Conservation (phyloP, 2,329 filamentous ascomycete species). For the Ramularia endophylla region DNA sequence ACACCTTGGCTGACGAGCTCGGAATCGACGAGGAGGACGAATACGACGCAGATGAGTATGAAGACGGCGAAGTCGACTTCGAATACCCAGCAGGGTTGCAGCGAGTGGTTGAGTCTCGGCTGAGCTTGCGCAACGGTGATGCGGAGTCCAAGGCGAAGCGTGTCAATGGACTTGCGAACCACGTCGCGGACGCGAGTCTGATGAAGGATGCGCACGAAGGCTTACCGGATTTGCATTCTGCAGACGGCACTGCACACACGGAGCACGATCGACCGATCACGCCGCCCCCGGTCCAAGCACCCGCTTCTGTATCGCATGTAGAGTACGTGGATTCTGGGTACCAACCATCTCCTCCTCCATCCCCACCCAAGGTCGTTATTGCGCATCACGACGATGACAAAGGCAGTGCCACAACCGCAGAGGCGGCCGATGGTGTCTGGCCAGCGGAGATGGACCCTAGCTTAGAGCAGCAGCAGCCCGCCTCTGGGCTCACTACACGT, state of each 20-base stretch:
- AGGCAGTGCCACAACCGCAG: conserved; percentile 7
- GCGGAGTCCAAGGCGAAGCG: conserved; percentile 43
- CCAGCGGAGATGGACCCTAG: conserved; percentile 8
- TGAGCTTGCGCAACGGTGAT: conserved; percentile 29
- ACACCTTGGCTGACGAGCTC: conserved; percentile 86
- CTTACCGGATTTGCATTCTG: too few relatives aligned
- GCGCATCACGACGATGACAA: conserved; percentile 9
- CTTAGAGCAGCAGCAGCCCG: conserved; percentile 10
- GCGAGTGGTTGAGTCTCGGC: conserved; percentile 36
- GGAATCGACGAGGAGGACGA: conserved; percentile 75
- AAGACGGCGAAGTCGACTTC: conserved; percentile 63
- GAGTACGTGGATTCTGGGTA: conserved; percentile 70
- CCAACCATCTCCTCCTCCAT: conserved; percentile 78
- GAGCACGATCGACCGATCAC: conserved; percentile 17
- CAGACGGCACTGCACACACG: too few relatives aligned
- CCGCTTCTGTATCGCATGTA: conserved; percentile 13
- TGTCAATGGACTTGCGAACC: conserved; percentile 33
- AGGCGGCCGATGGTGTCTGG: conserved; percentile 9
- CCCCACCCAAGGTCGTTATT: conserved; percentile 48
- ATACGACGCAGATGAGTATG: conserved; percentile 45
- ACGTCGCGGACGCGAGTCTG: not conserved
- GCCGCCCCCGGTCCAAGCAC: conserved; percentile 7
- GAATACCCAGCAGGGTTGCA: conserved; percentile 38
- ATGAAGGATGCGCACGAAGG: too few relatives aligned
- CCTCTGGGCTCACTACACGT: conserved; percentile 1